Conservation (phyloP, 1,284 basidiomycete genomes). For the Peniophora sp. region DNA sequence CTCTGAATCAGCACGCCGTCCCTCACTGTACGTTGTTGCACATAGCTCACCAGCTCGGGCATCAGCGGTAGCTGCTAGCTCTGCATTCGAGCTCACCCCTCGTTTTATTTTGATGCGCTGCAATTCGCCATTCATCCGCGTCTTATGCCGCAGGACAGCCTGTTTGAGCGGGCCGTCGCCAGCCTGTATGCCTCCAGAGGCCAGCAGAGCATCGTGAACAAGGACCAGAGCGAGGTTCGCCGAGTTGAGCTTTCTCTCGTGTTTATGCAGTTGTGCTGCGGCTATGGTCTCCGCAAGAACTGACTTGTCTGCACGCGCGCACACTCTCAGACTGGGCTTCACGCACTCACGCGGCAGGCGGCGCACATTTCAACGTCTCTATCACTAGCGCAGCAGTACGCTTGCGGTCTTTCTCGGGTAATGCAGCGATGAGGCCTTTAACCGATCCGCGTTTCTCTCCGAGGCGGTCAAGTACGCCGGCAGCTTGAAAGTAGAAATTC, state of each 20-base stretch:
- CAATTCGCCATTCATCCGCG: conserved; percentile 81
- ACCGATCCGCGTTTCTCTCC: conserved; percentile 85
- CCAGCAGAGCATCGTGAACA: conserved; percentile 79
- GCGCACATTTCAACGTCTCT: conserved; percentile 87
- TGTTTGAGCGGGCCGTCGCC: conserved; percentile 83
- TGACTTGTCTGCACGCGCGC: conserved; percentile 49
- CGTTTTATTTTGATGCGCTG: conserved; percentile 78
- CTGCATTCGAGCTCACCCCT: conserved; percentile 57
- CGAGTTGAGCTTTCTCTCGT: conserved; percentile 72
- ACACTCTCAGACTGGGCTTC: neutral
- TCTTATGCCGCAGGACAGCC: conserved; percentile 77
- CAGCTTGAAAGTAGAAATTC: conserved; percentile 92
- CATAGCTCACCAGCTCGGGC: conserved; percentile 44
- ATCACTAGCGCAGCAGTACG: conserved; percentile 76
- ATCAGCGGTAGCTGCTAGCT: conserved; percentile 59
- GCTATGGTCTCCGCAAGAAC: conserved; percentile 61
- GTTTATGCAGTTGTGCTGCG: conserved; percentile 54
- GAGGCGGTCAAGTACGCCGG: conserved; percentile 74
- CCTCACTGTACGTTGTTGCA: neutral
- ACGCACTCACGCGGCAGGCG: neutral
- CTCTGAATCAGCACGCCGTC: neutral
- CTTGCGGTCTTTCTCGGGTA: conserved; percentile 73
- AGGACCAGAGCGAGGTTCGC: conserved; percentile 73
- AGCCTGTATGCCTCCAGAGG: conserved; percentile 72
- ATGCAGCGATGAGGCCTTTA: conserved; percentile 64